phyloP scores from a whole-genome alignment of 495 filamentous ascomycete genomes.

The Penicillium samsonianum region DNA sequence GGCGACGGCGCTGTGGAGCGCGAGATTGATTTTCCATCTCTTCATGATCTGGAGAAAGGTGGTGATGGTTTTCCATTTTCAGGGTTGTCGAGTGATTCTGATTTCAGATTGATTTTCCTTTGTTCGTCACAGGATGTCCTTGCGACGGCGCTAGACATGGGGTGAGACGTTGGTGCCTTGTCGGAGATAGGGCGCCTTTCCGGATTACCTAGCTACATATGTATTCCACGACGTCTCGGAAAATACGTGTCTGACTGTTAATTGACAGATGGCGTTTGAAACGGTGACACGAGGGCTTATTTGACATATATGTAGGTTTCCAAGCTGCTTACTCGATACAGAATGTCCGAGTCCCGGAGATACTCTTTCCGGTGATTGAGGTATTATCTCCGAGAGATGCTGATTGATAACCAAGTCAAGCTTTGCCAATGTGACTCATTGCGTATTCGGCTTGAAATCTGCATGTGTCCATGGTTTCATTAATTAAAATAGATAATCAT shows the following conservation, averaged over 20 bases:
- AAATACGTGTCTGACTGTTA: background rate
- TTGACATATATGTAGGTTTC: slow-evolving; percentile 1
- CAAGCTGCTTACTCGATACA: background rate
- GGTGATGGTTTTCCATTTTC: slow-evolving; percentile 11
- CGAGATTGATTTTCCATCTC: slow-evolving; percentile 17
- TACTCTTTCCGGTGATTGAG: slow-evolving; percentile 14
- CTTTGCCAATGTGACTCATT: background rate
- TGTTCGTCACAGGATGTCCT: slow-evolving; percentile 1
- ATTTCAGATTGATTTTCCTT: background rate
- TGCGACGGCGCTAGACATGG: slow-evolving; percentile 6
- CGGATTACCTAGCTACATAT: background rate
- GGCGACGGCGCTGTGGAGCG: slow-evolving; percentile 33
- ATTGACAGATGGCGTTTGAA: background rate
- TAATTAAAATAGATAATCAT: too few relatives aligned
- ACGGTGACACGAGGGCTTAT: background rate
- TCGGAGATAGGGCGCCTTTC: background rate
- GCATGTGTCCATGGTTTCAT: too few relatives aligned
- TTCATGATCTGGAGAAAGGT: background rate
- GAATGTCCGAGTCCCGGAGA: slow-evolving; percentile 20
- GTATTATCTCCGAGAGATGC: slow-evolving; percentile 15
- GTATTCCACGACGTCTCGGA: background rate
- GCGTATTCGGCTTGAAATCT: background rate
- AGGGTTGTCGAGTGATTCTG: background rate
- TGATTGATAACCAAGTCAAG: slow-evolving; percentile 20
- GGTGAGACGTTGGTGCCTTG: slow-evolving; percentile 2